A percentile compares a stretch with the other conserved stretches of the same genome.
phyloP scores from a whole-genome alignment of 202 grass and related monocot genomes.

The Brachypodium distachyon region DNA sequence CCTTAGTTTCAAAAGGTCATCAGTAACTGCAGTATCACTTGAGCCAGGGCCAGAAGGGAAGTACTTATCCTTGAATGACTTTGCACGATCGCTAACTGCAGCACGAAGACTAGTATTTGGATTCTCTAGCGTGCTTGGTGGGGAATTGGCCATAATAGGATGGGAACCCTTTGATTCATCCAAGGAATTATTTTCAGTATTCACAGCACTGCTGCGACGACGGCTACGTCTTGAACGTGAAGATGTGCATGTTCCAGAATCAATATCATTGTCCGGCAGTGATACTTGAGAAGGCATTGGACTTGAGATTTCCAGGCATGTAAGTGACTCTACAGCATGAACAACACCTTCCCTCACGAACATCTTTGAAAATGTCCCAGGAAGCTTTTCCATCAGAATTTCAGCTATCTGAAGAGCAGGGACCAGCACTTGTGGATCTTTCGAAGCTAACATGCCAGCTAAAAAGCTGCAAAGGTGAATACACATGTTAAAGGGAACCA shows the following conservation, averaged over 20 bases:
- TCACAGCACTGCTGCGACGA: constrained; percentile 29
- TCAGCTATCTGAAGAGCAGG: constrained; percentile 89
- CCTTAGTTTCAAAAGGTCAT: constrained; percentile 65
- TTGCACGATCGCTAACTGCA: constrained; percentile 62
- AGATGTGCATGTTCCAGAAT: constrained; percentile 31
- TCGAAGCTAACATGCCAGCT: constrained; percentile 82
- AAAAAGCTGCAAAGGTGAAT: constrained; percentile 55
- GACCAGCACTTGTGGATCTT: constrained; percentile 79
- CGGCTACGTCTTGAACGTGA: constrained; percentile 59
- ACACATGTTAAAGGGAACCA: background rate
- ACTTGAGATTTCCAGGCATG: constrained; percentile 42
- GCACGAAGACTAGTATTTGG: constrained; percentile 43
- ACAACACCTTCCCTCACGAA: constrained; percentile 96
- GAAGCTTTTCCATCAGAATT: constrained; percentile 85
- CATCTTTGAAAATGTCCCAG: constrained; percentile 69
- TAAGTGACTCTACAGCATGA: constrained; percentile 73
- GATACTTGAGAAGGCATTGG: constrained; percentile 27
- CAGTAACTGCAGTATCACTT: constrained; percentile 59
- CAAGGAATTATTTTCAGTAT: constrained; percentile 26
- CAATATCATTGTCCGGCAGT: constrained; percentile 25
- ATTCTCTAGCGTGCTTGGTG: constrained; percentile 8
- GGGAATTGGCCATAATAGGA: constrained; percentile 20
- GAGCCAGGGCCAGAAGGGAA: constrained; percentile 53
- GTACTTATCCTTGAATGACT: constrained; percentile 70
- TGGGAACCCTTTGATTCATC: constrained; percentile 50